These are phyloP conservation scores for Elaeis oleifera DNA, from an alignment of 202 grass and related monocot genomes.

Conservation along the genomic window DNA sequence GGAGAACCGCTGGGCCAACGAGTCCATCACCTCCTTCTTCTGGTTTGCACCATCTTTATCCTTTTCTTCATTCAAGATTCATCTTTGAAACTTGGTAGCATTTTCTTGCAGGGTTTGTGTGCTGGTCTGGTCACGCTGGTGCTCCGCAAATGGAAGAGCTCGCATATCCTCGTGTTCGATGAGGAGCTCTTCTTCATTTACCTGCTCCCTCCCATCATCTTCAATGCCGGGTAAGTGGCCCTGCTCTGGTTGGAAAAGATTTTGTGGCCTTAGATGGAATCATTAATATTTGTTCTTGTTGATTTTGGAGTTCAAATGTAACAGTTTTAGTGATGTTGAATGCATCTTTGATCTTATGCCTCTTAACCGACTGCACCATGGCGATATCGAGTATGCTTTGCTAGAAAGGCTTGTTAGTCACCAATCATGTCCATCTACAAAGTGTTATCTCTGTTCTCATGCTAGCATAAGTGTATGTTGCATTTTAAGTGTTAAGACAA, in stretches of 20 bases:
- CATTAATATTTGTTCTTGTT: too few species aligned
- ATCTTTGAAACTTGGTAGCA: not conserved
- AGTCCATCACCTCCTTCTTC: slow-evolving; percentile 17
- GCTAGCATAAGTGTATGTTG: too few species aligned
- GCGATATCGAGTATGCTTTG: too few species aligned
- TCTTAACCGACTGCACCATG: too few species aligned
- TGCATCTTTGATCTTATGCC: too few species aligned
- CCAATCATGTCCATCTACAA: too few species aligned
- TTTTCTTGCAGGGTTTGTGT: slow-evolving; percentile 5
- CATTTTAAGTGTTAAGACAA: too few species aligned
- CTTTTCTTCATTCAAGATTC: not conserved
- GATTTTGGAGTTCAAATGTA: too few species aligned
- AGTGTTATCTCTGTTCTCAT: too few species aligned
- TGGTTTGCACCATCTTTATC: not conserved
- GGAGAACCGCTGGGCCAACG: slow-evolving; percentile 12
- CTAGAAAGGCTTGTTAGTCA: too few species aligned
- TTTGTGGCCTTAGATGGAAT: too few species aligned
- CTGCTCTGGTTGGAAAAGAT: not conserved
- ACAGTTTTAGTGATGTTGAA: too few species aligned
- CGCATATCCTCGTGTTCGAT: slow-evolving; percentile 3
- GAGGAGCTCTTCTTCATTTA: slow-evolving; percentile 23
- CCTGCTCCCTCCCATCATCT: slow-evolving; percentile 21
- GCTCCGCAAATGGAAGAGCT: slow-evolving; percentile 10
- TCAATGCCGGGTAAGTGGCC: slow-evolving; percentile 16
- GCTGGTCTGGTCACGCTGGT: slow-evolving; percentile 10